A percentile compares a stretch with the other conserved stretches of the same genome.
Evolutionary conservation across 2,329 filamentous ascomycete species (phyloP).

Genomic region (Stylonectria norvegica): DNA sequence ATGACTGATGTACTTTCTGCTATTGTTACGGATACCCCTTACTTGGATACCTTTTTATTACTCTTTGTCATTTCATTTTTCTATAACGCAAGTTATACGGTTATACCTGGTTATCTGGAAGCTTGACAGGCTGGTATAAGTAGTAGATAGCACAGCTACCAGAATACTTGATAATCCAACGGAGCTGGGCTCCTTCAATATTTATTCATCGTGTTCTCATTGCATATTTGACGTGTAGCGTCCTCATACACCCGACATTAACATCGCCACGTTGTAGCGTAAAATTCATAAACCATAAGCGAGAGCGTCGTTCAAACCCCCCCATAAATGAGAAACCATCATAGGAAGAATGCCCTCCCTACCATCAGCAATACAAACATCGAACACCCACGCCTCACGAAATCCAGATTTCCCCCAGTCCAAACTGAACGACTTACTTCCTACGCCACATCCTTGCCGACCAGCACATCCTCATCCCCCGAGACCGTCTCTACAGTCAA

Average conservation of each 20-base stretch:
- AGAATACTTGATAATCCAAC: neutral
- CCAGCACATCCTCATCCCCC: constrained; percentile 26
- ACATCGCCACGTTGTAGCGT: too few species aligned
- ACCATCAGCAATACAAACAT: too few species aligned
- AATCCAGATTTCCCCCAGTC: too few species aligned
- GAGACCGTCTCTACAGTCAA: constrained; percentile 32
- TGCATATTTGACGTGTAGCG: too few species aligned
- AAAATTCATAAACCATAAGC: too few species aligned
- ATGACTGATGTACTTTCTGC: constrained; percentile 13
- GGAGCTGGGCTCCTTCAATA: constrained; percentile 8
- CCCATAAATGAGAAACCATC: too few species aligned
- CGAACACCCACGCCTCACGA: too few species aligned
- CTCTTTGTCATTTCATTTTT: neutral
- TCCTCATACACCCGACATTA: too few species aligned
- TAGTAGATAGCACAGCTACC: constrained; percentile 2
- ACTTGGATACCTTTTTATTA: constrained; percentile 5
- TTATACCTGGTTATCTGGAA: constrained; percentile 1
- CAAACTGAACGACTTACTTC: constrained; percentile 4
- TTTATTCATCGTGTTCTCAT: too few species aligned
- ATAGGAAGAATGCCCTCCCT: too few species aligned
- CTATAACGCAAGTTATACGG: constrained; percentile 1
- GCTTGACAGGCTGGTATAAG: constrained; percentile 11
- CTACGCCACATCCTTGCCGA: constrained; percentile 19
- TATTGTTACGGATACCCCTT: constrained; percentile 17
- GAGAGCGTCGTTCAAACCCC: too few species aligned